These are phyloP conservation scores for Alternaria novae-zelandiae DNA, from an alignment of 2,329 filamentous ascomycete genomes.

Conservation along the genomic window DNA sequence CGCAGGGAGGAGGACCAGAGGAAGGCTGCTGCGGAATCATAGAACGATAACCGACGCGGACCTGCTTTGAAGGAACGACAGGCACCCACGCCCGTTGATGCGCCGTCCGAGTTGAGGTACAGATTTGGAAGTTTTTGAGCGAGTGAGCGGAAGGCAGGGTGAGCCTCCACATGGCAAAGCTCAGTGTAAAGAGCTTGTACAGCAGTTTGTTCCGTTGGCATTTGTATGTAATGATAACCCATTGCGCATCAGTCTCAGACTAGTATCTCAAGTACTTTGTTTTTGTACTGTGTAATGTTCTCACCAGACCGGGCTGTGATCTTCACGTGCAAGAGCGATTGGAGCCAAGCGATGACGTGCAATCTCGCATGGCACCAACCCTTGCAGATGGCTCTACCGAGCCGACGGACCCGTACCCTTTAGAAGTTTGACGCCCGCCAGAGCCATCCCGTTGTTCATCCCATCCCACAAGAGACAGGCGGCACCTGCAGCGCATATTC, in stretches of 20 bases:
- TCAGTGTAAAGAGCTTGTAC: neutral
- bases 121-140: neutral
- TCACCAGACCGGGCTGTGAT: neutral
- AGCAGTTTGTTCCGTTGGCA: neutral
- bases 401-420: conserved; percentile 25
- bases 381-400: conserved; percentile 12
- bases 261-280: neutral
- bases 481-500: conserved; percentile 19
- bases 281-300: neutral
- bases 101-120: neutral
- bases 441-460: conserved; percentile 14
- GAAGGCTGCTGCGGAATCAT: conserved; percentile 31
- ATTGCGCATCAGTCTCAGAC: neutral
- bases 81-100: neutral
- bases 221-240: neutral
- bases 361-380: conserved; percentile 5
- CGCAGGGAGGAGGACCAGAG: conserved; percentile 65
- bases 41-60: conserved; percentile 6
- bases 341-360: conserved; percentile 19
- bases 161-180: neutral
- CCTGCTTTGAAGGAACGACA: neutral
- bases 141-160: neutral
- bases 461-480: conserved; percentile 19
- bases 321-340: conserved; percentile 19
- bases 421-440: conserved; percentile 17